Percentiles rank a stretch among this genome's conserved stretches.
Evolutionary conservation across 179 eudicot species (phyloP).

Genomic region (Actinidia polygama): DNA sequence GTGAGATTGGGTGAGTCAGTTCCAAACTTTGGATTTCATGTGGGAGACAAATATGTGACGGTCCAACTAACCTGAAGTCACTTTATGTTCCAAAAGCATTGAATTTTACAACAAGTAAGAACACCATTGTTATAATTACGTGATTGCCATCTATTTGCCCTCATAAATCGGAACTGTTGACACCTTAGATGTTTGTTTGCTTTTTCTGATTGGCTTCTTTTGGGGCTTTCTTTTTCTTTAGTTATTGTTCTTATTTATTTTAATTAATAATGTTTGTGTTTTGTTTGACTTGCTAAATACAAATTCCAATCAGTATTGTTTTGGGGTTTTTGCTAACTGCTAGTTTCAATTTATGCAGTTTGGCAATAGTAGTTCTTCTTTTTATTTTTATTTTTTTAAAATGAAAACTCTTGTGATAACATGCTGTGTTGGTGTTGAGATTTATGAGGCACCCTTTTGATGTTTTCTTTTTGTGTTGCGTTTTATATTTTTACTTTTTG

Average conservation of each 20-base stretch:
- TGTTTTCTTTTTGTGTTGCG: background rate
- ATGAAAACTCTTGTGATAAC: constrained; percentile 4
- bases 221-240: background rate
- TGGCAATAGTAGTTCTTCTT: background rate
- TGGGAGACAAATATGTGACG: background rate
- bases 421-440: background rate
- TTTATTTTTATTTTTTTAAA: no score
- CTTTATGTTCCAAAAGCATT: constrained; percentile 4
- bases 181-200: background rate
- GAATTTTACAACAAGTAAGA: background rate
- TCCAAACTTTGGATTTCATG: no score
- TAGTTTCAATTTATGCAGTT: no score
- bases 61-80: background rate
- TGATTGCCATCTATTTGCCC: no score
- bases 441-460: constrained; percentile 15
- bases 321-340: no score
- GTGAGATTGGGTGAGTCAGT: background rate
- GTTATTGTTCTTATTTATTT: background rate
- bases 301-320: background rate
- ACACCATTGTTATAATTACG: no score
- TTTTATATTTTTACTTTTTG: background rate
- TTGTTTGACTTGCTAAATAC: background rate
- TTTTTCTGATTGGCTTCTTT: background rate
- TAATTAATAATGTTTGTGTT: background rate
- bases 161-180: background rate